These are phyloP conservation scores for Suillus occidentalis DNA, from an alignment of 768 basidiomycete genomes.

Conservation along the genomic window DNA sequence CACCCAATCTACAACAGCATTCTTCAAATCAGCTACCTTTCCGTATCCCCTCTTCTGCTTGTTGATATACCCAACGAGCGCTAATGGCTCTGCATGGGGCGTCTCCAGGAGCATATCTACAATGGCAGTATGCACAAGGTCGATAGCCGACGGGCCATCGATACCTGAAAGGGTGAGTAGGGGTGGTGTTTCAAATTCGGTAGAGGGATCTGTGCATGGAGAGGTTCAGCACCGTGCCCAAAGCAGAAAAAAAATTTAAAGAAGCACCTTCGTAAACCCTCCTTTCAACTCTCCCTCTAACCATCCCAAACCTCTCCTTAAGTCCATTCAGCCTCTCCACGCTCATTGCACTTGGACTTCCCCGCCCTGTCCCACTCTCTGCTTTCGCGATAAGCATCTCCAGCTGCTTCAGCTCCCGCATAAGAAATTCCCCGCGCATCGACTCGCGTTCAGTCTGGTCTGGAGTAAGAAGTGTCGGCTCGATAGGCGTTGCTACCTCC, in stretches of 20 bases:
- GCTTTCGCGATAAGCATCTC: not conserved
- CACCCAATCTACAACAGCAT: slow-evolving; percentile 11
- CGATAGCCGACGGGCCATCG: not conserved
- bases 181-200: not conserved
- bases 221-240: not conserved
- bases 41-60: slow-evolving; percentile 14
- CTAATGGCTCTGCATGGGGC: not conserved
- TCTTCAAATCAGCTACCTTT: slow-evolving; percentile 7
- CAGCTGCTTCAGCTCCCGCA: slow-evolving; percentile 4
- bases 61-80: slow-evolving; percentile 8
- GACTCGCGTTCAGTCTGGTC: slow-evolving; percentile 4
- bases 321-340: slow-evolving; percentile 3
- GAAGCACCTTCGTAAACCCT: slow-evolving; percentile 1
- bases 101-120: not conserved
- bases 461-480: not conserved
- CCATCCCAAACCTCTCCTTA: not conserved
- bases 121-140: slow-evolving; percentile 1
- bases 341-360: slow-evolving; percentile 4
- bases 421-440: not conserved
- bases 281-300: not conserved
- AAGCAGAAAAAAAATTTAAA: not conserved
- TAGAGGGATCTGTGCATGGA: not conserved
- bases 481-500: slow-evolving; percentile 15
- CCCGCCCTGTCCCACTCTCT: not conserved
- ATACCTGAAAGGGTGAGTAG: slow-evolving; percentile 6